Evolutionary conservation across 2,329 filamentous ascomycete species (phyloP).

Genomic region (Macrophomina tecta): DNA sequence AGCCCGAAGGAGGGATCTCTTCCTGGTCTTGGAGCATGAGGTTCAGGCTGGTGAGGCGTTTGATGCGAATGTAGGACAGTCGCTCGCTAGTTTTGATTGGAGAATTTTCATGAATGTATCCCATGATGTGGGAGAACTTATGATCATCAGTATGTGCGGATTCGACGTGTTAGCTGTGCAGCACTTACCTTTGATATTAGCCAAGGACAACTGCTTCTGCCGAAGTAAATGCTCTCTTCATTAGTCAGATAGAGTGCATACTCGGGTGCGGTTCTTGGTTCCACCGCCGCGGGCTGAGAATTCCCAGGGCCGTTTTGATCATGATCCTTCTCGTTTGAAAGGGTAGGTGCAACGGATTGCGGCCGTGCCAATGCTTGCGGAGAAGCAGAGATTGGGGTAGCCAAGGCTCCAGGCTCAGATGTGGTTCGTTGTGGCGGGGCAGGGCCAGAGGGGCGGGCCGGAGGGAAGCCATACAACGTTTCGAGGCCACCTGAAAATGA

Average conservation of each 20-base stretch:
- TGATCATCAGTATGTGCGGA: neutral
- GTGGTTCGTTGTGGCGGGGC: neutral
- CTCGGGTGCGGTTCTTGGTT: neutral
- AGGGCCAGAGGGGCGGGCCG: neutral
- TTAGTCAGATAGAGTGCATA: constrained; percentile 1
- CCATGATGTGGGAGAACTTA: constrained; percentile 18
- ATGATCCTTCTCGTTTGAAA: neutral
- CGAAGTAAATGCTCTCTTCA: constrained; percentile 19
- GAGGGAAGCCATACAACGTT: neutral
- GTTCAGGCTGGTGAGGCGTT: constrained; percentile 4
- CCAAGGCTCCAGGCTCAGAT: constrained; percentile 1
- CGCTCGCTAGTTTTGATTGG: neutral
- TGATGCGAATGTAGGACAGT: constrained; percentile 6
- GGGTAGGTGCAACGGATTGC: neutral
- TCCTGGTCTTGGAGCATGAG: neutral
- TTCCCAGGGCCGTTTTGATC: neutral
- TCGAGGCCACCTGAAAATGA: neutral
- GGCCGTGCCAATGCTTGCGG: neutral
- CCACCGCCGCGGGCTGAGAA: neutral
- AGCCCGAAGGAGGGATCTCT: neutral
- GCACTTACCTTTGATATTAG: neutral
- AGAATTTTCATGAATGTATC: neutral
- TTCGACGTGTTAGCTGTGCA: too few relatives aligned
- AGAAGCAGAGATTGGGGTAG: constrained; percentile 1
- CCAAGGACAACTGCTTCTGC: constrained; percentile 18